Evolutionary conservation across 768 basidiomycete species (phyloP), one percentile per base, ranked within the genome.

Genomic region (Tylopilus subfusipes): DNA sequence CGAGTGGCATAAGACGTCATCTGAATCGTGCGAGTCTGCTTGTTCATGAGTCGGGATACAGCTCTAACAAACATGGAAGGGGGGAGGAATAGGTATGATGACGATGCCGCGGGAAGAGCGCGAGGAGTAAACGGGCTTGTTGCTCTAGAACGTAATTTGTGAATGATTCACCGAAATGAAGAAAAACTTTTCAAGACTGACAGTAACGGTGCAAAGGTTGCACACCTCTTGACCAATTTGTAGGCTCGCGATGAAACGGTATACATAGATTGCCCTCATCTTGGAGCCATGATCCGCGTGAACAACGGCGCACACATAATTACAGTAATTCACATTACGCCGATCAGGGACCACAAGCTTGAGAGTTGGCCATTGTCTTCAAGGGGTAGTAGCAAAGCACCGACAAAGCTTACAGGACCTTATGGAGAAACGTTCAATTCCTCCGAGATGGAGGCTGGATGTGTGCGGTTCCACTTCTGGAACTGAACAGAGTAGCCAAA

Each of bases 71-170:
- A 7, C 36, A 18, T n/a, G 36, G 36, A 36, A 36, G 8, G 16
- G 24, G 75, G 73, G 44, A 11, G 76, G 65, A 51, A 88, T 76
- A 57, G 70, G 57, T 14, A 71, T n/a, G 36, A 73, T 55, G 84
- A 77, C 24, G 80, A 81, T 42, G 68, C 69, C 22, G 84, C 66
- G 13, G 84, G 84, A 54, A 84, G 70, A 59, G 87, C 69, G 63
- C 80, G 78, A 40, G 88, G 70, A 19, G 74, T 71, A 8, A 78
- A 69, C 33, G 82, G 84, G 29, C 74, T 71, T 43, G 75, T 74
- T n/a, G 82, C 78, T 80, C 86, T 88, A 62, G 25, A 54, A 48
- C 10, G 16, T 19, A 29, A 36, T 46, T 33, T 31, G 11, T 53
- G 18, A 58, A 27, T 31, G 40, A 30, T 54, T 33, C 11, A 24